Conservation (phyloP, 306 rosid species). For the Ormosia semicastrata region DNA sequence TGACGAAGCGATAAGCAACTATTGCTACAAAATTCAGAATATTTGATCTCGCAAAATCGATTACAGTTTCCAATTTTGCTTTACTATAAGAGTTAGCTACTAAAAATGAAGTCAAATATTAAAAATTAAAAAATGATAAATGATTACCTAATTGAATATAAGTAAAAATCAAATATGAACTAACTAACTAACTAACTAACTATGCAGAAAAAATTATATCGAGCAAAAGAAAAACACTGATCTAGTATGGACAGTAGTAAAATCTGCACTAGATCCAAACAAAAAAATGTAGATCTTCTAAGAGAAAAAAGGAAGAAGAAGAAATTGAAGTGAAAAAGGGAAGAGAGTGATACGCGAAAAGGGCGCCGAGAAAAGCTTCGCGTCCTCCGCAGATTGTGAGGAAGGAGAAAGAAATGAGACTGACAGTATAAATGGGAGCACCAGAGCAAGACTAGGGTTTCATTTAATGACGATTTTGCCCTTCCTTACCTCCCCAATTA, state of each 20-base stretch:
- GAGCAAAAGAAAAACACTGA: background rate
- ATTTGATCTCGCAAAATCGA: background rate
- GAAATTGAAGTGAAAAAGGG: background rate
- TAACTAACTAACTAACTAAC: background rate
- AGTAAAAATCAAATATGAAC: background rate
- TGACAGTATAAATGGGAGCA: background rate
- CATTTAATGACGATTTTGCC: slow-evolving; percentile 15
- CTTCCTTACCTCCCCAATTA: background rate
- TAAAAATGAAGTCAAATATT: background rate
- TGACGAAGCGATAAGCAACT: background rate
- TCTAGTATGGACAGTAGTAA: background rate
- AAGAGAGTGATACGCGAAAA: slow-evolving; percentile 30
- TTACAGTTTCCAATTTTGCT: background rate
- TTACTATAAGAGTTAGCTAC: background rate
- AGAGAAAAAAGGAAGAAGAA: background rate
- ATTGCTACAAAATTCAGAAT: background rate
- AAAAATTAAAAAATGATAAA: background rate
- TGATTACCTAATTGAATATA: background rate
- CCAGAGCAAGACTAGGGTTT: slow-evolving; percentile 1
- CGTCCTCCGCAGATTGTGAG: slow-evolving; percentile 8
- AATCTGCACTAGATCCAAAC: background rate
- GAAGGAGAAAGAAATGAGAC: background rate
- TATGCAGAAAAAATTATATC: background rate
- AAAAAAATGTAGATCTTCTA: background rate
- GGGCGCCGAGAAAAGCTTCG: slow-evolving; percentile 24